A percentile compares a stretch with the other conserved stretches of the same genome.
These are phyloP conservation scores for Thermothelomyces thermophilus DNA, from an alignment of 2,329 filamentous ascomycete genomes.

Conservation along the genomic window DNA sequence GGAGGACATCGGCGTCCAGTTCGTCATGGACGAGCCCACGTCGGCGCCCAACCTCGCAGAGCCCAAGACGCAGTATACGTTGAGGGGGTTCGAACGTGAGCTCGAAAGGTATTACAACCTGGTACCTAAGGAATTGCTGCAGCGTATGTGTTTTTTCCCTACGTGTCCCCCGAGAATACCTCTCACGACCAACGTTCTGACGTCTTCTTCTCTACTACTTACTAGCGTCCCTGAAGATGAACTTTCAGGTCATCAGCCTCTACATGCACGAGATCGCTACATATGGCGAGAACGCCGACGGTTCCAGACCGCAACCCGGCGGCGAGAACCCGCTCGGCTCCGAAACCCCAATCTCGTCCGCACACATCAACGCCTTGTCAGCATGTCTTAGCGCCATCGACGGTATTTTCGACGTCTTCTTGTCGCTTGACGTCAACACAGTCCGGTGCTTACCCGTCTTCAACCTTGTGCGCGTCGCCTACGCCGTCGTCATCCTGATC, in stretches of 20 bases:
- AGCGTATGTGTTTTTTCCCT: conserved; percentile 40
- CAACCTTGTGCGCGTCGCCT: conserved; percentile 64
- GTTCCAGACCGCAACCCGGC: conserved; percentile 44
- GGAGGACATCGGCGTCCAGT: conserved; percentile 62
- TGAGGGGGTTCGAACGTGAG: conserved; percentile 59
- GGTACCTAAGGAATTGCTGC: conserved; percentile 47
- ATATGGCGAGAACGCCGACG: conserved; percentile 54
- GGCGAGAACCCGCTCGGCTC: conserved; percentile 39
- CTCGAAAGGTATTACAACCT: conserved; percentile 52
- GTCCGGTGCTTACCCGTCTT: conserved; percentile 63
- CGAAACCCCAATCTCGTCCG: conserved; percentile 40
- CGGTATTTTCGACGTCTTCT: conserved; percentile 58
- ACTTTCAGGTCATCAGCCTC: conserved; percentile 58
- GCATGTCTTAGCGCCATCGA: conserved; percentile 62
- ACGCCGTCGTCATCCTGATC: conserved; percentile 64
- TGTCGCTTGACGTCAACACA: conserved; percentile 50
- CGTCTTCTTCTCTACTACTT: too few species aligned
- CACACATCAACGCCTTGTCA: conserved; percentile 60
- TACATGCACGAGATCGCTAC: conserved; percentile 73
- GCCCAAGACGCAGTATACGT: conserved; percentile 54
- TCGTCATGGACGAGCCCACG: conserved; percentile 59
- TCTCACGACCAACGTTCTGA: conserved; percentile 13
- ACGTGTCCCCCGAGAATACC: too few species aligned
- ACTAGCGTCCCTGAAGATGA: conserved; percentile 57
- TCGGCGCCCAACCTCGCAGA: conserved; percentile 52